Conservation (phyloP, 2,329 filamentous ascomycete species). For the Curvularia spicifera region DNA sequence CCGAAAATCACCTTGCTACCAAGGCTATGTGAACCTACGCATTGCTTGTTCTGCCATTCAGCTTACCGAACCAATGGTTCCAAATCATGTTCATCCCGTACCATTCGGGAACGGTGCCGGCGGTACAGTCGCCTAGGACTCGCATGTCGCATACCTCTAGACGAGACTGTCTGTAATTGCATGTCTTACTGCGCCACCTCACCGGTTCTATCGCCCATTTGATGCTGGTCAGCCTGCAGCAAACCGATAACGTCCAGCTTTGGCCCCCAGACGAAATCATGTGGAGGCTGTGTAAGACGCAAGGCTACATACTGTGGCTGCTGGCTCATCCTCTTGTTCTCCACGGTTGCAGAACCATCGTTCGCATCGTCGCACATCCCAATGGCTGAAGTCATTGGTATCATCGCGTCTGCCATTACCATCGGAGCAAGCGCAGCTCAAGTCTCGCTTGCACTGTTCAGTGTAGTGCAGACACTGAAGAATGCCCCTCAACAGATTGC, state of each 20-base stretch:
- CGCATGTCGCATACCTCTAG: neutral
- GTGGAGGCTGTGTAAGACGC: constrained; percentile 17
- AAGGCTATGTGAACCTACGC: too few species aligned
- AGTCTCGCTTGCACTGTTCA: constrained; percentile 26
- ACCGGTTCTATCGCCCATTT: neutral
- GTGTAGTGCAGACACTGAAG: constrained; percentile 24
- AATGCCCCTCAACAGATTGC: constrained; percentile 26
- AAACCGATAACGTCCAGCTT: constrained; percentile 4
- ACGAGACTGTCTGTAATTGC: neutral
- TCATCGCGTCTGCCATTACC: constrained; percentile 20
- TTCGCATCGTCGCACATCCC: neutral
- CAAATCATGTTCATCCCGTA: neutral
- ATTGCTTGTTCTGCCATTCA: neutral
- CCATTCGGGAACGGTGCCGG: neutral
- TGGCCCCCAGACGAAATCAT: constrained; percentile 2
- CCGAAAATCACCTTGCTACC: neutral
- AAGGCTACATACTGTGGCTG: neutral
- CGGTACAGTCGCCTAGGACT: neutral
- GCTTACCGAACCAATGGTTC: neutral
- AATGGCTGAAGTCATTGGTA: constrained; percentile 19
- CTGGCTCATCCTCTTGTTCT: too few species aligned
- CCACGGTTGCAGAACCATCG: constrained; percentile 2
- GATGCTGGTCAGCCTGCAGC: constrained; percentile 4
- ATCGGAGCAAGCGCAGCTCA: constrained; percentile 24
- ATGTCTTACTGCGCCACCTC: neutral